Conservation (phyloP, 208 protist genomes). For the Sergeia podlipaevii region DNA sequence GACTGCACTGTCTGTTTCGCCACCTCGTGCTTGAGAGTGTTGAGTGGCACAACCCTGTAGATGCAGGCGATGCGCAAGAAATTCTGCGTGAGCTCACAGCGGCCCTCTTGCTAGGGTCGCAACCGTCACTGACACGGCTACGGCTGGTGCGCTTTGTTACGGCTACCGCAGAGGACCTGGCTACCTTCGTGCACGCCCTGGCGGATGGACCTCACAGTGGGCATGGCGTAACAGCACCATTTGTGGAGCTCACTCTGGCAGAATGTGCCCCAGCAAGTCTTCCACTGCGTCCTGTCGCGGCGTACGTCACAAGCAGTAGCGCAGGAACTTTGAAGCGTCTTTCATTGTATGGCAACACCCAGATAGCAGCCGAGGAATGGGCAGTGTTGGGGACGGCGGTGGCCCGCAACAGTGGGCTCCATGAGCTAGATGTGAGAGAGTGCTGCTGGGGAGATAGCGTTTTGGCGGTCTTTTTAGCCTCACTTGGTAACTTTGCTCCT, state of each 20-base stretch:
- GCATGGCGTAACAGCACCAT: no score
- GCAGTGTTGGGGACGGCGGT: conserved; percentile 25
- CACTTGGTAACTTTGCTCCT: conserved; percentile 18
- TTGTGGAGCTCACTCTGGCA: no score
- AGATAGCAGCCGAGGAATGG: conserved; percentile 30
- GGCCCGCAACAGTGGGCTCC: conserved; percentile 14
- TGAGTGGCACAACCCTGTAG: conserved; percentile 24
- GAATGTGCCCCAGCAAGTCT: conserved; percentile 45
- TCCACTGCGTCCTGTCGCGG: conserved; percentile 21
- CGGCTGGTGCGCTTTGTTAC: conserved; percentile 6
- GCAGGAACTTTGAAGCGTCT: conserved; percentile 26
- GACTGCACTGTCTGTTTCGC: conserved; percentile 54
- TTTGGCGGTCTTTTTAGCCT: conserved; percentile 20
- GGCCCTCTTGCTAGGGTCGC: conserved; percentile 4
- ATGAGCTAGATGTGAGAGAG: conserved; percentile 26
- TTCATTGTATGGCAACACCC: conserved; percentile 40
- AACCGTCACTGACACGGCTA: no score
- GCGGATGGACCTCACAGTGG: no score
- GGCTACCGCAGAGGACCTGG: conserved; percentile 12
- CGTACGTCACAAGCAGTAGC: conserved; percentile 22
- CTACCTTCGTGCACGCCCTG: conserved; percentile 23
- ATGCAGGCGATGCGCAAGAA: conserved; percentile 30
- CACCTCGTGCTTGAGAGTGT: conserved; percentile 38
- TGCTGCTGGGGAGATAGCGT: conserved; percentile 39
- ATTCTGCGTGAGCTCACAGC: conserved; percentile 40